These are phyloP conservation scores for Cyamopsis tetragonoloba DNA, from an alignment of 306 rosid species.

Conservation along the genomic window DNA sequence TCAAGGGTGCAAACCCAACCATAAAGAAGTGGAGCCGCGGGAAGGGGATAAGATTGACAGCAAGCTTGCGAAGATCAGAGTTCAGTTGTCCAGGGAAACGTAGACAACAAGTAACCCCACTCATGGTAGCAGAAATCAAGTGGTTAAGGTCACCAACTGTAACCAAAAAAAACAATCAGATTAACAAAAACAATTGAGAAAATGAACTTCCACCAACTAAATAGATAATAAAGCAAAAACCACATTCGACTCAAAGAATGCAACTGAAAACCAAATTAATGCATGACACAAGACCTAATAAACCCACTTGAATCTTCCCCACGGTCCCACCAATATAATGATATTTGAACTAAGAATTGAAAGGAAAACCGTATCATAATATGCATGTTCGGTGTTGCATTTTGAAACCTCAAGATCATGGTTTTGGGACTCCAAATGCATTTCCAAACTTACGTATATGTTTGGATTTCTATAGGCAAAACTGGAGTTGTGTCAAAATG, in stretches of 20 bases:
- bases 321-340: slow-evolving; percentile 19
- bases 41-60: slow-evolving; percentile 54
- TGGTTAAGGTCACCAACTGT: slow-evolving; percentile 57
- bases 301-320: slow-evolving; percentile 4
- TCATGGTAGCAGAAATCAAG: slow-evolving; percentile 52
- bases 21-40: slow-evolving; percentile 48
- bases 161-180: not conserved
- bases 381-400: no score
- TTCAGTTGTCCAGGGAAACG: slow-evolving; percentile 54
- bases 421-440: no score
- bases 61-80: slow-evolving; percentile 52
- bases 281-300: slow-evolving; percentile 25
- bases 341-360: not conserved
- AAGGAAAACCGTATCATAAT: not conserved
- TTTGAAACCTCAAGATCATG: no score
- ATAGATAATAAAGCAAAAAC: not conserved
- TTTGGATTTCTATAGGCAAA: no score
- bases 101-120: slow-evolving; percentile 55
- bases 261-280: slow-evolving; percentile 28
- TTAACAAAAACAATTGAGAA: not conserved
- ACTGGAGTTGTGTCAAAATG: no score
- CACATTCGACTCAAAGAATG: slow-evolving; percentile 11
- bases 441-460: no score
- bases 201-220: not conserved
- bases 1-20: slow-evolving; percentile 54